Base-by-base conservation (phyloP, 2,329 filamentous ascomycete genomes). In the Fusarium scirpi region DNA sequence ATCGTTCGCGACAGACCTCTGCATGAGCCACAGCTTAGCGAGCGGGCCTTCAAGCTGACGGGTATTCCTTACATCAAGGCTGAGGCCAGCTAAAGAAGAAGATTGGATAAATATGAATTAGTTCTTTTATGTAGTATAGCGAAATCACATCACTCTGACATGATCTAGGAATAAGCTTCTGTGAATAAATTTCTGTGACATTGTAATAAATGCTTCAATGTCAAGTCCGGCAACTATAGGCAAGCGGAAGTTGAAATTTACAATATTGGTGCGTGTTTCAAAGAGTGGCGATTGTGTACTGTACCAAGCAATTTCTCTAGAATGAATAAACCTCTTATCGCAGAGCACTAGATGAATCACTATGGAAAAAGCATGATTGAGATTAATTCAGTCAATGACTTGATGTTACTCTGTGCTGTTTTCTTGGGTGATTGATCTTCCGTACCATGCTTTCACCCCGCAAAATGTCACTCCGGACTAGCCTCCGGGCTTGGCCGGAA, bases 41-140 rank as follows among this genome's bases (percentile, higher is more conserved):
- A 73, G 60, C 46, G 71, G 16, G 71, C 71, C 0, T 73, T 70
- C n/a, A 73, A 72, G 65, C 32, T 73, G n/a, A 73, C 71, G 6
- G 71, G 71, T 9, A 73, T 73, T 47, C 71, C 71, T 9, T 73
- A 73, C 8, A 73, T 73, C 25, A 64, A 73, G 45, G 22, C 57
- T 15, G 32, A 58, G 9, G 25, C 24, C 2, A 34, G 40, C 4
- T 63, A 40, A 30, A 29, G 10, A 5, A 3, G 48, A 41, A 10
- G 47, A 8, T 4, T 9, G 24, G 8, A 8, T 3, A 15, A 12
- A 22, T 15, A 5, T 20, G 2, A 24, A 27, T 8, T 9, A 13
- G 9, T 9, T 41, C 2, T 29, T 32, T 25, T 8, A 20, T 63
- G 18, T 58, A 58, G 18, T n/a, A 32, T 51, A 51, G 22, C 20